Percentiles rank a stretch among this genome's conserved stretches.
phyloP scores from a whole-genome alignment of 2,329 filamentous ascomycete species.

The Colletotrichum melonis region DNA sequence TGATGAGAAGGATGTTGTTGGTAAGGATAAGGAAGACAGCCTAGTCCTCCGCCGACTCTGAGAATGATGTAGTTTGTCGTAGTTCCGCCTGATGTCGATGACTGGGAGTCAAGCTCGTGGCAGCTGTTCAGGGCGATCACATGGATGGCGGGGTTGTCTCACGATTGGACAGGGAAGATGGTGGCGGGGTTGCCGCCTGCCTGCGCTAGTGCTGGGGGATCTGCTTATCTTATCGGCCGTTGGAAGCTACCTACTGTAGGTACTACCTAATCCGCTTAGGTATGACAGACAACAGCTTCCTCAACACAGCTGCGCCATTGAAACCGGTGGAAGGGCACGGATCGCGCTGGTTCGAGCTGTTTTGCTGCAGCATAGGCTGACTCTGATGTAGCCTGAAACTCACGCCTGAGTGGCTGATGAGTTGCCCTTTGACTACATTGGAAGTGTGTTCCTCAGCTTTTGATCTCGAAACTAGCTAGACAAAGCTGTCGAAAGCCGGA shows the following conservation, averaged over 20 bases:
- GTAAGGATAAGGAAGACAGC: not conserved
- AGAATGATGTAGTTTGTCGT: conserved; percentile 28
- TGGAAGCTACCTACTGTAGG: not conserved
- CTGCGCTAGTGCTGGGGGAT: not conserved
- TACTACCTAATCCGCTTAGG: not conserved
- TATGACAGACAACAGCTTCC: not conserved
- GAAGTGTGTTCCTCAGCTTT: not conserved
- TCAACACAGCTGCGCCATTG: not conserved
- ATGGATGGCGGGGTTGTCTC: conserved; percentile 39
- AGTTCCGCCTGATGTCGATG: conserved; percentile 34
- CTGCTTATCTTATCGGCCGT: conserved; percentile 37
- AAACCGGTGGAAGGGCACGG: not conserved
- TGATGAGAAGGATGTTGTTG: not conserved
- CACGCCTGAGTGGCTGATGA: not conserved
- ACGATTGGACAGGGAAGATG: conserved; percentile 33
- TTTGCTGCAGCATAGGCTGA: not conserved
- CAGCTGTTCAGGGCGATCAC: conserved; percentile 37
- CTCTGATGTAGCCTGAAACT: conserved; percentile 15
- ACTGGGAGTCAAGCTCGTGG: conserved; percentile 32
- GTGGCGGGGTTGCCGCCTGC: conserved; percentile 31
- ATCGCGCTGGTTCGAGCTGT: conserved; percentile 4
- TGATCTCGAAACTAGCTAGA: not conserved
- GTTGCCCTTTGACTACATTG: not conserved
- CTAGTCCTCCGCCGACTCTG: conserved; percentile 1
- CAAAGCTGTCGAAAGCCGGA: not conserved